These are phyloP conservation scores for Odontarrhena argentea DNA, from an alignment of 345 rosid species.

Conservation along the genomic window DNA sequence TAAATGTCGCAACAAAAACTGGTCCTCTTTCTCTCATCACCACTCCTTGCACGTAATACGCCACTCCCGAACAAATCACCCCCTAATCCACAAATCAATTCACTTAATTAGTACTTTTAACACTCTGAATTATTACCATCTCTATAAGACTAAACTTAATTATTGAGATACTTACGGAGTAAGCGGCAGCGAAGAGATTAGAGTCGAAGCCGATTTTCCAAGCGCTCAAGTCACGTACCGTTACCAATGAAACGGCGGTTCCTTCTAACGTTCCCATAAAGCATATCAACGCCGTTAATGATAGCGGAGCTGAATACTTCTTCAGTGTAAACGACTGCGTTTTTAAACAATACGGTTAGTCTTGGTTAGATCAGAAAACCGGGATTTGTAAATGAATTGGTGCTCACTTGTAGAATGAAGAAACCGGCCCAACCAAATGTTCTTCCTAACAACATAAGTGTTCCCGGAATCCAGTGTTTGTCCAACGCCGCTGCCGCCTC, in stretches of 20 bases:
- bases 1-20: slow-evolving; percentile 80
- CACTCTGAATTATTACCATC: neutral
- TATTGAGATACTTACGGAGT: slow-evolving; percentile 60
- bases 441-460: slow-evolving; percentile 66
- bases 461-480: slow-evolving; percentile 71
- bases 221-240: slow-evolving; percentile 71
- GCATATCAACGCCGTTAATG: slow-evolving; percentile 78
- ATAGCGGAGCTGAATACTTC: slow-evolving; percentile 84
- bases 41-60: slow-evolving; percentile 80
- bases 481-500: slow-evolving; percentile 36
- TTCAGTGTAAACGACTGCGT: slow-evolving; percentile 76
- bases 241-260: slow-evolving; percentile 52
- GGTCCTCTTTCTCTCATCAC: slow-evolving; percentile 78
- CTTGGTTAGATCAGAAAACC: slow-evolving; percentile 21
- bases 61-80: slow-evolving; percentile 84
- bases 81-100: slow-evolving; percentile 54
- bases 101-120: neutral
- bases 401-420: slow-evolving; percentile 80
- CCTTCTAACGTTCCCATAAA: slow-evolving; percentile 81
- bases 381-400: neutral
- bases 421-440: slow-evolving; percentile 76
- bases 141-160: neutral
- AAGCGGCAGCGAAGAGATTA: slow-evolving; percentile 70
- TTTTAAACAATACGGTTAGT: slow-evolving; percentile 24
- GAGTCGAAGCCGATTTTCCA: slow-evolving; percentile 87